phyloP scores from a whole-genome alignment of 1,284 basidiomycete species.

The Mixia osmundae region DNA sequence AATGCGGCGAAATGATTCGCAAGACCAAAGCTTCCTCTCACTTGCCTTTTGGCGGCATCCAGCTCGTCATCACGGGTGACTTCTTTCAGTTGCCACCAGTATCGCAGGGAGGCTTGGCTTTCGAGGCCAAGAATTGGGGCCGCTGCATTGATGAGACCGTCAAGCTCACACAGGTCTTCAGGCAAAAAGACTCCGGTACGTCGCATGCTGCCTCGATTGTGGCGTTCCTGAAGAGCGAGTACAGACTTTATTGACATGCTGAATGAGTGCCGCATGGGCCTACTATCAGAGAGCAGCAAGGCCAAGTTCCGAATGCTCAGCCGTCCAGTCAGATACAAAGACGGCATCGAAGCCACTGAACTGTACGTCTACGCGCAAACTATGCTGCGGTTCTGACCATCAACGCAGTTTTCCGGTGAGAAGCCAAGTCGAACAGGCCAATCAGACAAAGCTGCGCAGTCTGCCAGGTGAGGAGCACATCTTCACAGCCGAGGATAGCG shows the following conservation, averaged over 20 bases:
- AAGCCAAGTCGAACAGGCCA: slow-evolving; percentile 54
- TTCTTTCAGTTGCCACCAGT: slow-evolving; percentile 96
- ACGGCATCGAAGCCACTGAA: slow-evolving; percentile 56
- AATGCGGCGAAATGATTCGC: slow-evolving; percentile 39
- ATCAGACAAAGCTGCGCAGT: slow-evolving; percentile 35
- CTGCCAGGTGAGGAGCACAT: slow-evolving; percentile 6
- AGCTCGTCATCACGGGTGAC: slow-evolving; percentile 79
- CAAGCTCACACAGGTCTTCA: slow-evolving; percentile 71
- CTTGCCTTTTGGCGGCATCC: slow-evolving; percentile 74
- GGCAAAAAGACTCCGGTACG: slow-evolving; percentile 31
- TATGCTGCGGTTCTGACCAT: too few relatives aligned
- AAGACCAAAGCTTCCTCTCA: slow-evolving; percentile 26
- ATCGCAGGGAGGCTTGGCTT: slow-evolving; percentile 40
- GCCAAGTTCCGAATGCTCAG: slow-evolving; percentile 36
- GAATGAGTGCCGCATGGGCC: slow-evolving; percentile 70
- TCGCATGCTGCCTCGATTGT: background rate
- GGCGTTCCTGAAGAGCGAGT: background rate
- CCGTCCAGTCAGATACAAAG: slow-evolving; percentile 35
- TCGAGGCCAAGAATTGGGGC: slow-evolving; percentile 72
- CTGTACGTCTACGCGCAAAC: too few relatives aligned
- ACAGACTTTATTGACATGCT: slow-evolving; percentile 67
- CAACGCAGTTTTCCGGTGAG: too few relatives aligned
- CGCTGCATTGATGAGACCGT: slow-evolving; percentile 49
- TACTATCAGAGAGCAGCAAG: slow-evolving; percentile 34
- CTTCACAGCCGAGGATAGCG: slow-evolving; percentile 13